A percentile compares a stretch with the other conserved stretches of the same genome.
phyloP scores from a whole-genome alignment of 305 asterid species.

The Fraxinus latifolia region DNA sequence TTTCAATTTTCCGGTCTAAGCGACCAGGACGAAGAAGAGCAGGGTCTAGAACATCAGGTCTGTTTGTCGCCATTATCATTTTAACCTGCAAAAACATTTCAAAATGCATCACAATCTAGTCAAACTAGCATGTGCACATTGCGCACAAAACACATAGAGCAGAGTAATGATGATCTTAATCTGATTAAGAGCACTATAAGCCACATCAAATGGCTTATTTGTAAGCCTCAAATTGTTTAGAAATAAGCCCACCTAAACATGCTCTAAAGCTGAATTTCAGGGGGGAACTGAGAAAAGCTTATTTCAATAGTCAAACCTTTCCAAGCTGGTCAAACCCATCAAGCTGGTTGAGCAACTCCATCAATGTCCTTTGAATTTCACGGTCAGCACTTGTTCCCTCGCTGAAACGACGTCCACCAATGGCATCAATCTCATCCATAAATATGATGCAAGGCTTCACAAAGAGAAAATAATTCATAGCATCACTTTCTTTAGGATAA shows the following conservation, averaged over 20 bases:
- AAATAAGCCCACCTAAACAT: background rate
- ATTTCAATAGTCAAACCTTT: conserved; percentile 43
- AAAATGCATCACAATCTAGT: conserved; percentile 15
- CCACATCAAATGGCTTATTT: background rate
- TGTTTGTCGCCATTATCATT: conserved; percentile 90
- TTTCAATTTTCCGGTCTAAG: conserved; percentile 81
- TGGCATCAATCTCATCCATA: conserved; percentile 83
- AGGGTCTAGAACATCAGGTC: conserved; percentile 90
- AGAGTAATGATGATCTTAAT: background rate
- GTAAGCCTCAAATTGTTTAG: background rate
- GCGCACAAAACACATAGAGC: background rate
- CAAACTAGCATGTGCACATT: background rate
- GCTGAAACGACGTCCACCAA: conserved; percentile 83
- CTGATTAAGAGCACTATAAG: background rate
- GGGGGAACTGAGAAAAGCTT: background rate
- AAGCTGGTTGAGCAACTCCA: conserved; percentile 88
- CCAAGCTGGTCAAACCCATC: conserved; percentile 97
- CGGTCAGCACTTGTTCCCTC: conserved; percentile 97
- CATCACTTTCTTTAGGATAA: background rate
- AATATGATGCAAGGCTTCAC: conserved; percentile 79
- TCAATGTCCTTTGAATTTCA: conserved; percentile 84
- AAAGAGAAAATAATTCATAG: conserved; percentile 5
- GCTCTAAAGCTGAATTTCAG: background rate
- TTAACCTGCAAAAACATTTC: conserved; percentile 54
- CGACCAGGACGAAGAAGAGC: conserved; percentile 96